Conservation (phyloP, 495 filamentous ascomycete species). For the Podospora didyma region DNA sequence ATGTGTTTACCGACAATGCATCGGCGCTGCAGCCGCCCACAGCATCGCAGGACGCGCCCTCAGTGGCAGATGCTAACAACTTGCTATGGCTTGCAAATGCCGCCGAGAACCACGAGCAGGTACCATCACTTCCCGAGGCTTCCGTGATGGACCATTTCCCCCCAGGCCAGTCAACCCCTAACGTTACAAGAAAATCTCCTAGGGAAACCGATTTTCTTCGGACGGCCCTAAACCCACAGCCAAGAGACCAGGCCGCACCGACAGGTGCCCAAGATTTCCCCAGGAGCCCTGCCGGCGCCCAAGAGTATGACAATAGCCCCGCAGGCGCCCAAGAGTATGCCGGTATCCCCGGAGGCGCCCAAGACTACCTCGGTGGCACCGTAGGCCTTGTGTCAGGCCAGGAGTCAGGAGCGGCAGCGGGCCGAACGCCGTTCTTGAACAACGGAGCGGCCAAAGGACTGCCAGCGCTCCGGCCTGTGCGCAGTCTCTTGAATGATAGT, state of each 20-base stretch:
- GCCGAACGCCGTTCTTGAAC: slow-evolving; percentile 25
- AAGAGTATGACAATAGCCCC: too few species aligned
- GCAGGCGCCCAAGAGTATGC: slow-evolving; percentile 4
- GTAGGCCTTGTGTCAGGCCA: neutral
- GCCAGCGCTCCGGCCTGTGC: slow-evolving; percentile 41
- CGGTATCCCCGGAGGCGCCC: neutral
- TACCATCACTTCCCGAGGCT: neutral
- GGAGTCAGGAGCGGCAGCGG: slow-evolving; percentile 2
- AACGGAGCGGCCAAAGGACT: slow-evolving; percentile 22
- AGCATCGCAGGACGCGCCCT: too few species aligned
- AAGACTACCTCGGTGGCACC: slow-evolving; percentile 4
- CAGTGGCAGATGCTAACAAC: slow-evolving; percentile 12
- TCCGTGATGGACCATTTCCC: neutral
- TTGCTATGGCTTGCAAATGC: slow-evolving; percentile 31
- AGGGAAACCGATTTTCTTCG: slow-evolving; percentile 35
- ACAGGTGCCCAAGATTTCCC: slow-evolving; percentile 3
- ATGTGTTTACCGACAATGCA: slow-evolving; percentile 38
- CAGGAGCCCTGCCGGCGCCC: neutral
- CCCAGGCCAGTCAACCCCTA: neutral
- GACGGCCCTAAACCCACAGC: slow-evolving; percentile 38
- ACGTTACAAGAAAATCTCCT: slow-evolving; percentile 3
- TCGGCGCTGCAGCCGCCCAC: too few species aligned
- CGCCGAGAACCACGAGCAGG: slow-evolving; percentile 8
- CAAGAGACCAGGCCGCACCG: slow-evolving; percentile 9
- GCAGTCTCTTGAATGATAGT: slow-evolving; percentile 18